Evolutionary conservation across 768 basidiomycete genomes (phyloP), one percentile per base, ranked within the genome.

Genomic region (Tremella mesenterica): DNA sequence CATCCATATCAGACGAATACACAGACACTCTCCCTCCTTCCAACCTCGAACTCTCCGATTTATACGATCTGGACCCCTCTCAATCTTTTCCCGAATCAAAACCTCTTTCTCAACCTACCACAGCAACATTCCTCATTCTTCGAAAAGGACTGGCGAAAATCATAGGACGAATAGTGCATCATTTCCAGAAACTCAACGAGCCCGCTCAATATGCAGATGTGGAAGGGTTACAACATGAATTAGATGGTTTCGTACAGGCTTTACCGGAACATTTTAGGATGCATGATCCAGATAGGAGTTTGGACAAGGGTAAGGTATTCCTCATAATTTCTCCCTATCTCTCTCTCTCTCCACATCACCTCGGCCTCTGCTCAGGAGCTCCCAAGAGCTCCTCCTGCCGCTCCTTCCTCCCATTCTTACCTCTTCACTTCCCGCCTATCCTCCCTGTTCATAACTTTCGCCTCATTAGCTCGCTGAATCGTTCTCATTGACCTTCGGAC

Each of bases 111-210:
- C 80, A 76, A 26, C 91, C 91, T 0, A 93, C 90, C 0, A 77
- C 77, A 6, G 85, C 88, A 79, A 89, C 89, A 0, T 93, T 87
- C 70, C 83, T 89, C 34, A 88, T 95, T 57, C 79, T 95, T 27
- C 79, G 91, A 33, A 86, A 91, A 67, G 80, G 81, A 28, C 79
- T 93, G 18, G 86, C 88, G 25, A 77, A 78, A 31, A 86, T 92
- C 55, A 90, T 92, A 55, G 91, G 91, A 18, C 83, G 61, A 28
- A 88, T 95, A 67, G 88, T 88, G 36, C 90, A 92, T 65, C 88
- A 93, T 74, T 95, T 91, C 74, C 91, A 96, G 71, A 86, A 87
- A 75, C 83, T 92, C 30, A 80, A 83, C 43, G 81, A 82, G 33
- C 81, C 79, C 50, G 85, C 83, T 49, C 86, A 88, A 64, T 95